phyloP scores from a whole-genome alignment of 2,329 filamentous ascomycete genomes.

The Pezizomycotina sp. region DNA sequence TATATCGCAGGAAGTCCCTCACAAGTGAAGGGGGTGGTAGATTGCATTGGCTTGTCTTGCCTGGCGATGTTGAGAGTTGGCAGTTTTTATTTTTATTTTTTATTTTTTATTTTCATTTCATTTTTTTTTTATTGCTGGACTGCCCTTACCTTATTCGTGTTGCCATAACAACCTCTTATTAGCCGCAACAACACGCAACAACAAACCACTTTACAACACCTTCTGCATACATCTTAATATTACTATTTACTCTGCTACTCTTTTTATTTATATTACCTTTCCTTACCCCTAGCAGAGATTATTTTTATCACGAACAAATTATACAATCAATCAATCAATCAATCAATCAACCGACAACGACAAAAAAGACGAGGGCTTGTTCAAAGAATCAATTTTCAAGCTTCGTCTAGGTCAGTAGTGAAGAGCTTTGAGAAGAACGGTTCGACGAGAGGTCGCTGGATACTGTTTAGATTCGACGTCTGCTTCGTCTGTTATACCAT shows the following conservation, averaged over 20 bases:
- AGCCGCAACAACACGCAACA: neutral
- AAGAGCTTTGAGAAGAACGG: too few relatives aligned
- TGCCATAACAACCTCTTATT: constrained; percentile 5
- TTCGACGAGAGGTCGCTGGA: too few relatives aligned
- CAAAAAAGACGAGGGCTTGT: too few relatives aligned
- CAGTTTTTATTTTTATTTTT: constrained; percentile 1
- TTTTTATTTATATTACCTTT: too few relatives aligned
- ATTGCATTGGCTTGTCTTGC: neutral
- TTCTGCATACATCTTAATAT: neutral
- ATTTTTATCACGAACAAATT: too few relatives aligned
- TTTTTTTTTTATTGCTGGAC: constrained; percentile 1
- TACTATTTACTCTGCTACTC: neutral
- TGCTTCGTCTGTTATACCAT: too few relatives aligned
- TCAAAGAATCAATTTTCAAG: too few relatives aligned
- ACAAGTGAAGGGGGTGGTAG: neutral
- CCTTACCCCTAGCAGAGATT: too few relatives aligned
- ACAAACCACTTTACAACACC: neutral
- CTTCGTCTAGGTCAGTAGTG: too few relatives aligned
- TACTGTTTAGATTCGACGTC: too few relatives aligned
- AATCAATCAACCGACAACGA: neutral
- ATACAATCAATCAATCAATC: neutral
- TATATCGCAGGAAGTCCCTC: neutral
- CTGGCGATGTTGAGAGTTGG: neutral
- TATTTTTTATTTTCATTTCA: constrained; percentile 5
- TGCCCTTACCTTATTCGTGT: neutral